Evolutionary conservation across 1,284 basidiomycete species (phyloP).

Genomic region (Mixia osmundae): DNA sequence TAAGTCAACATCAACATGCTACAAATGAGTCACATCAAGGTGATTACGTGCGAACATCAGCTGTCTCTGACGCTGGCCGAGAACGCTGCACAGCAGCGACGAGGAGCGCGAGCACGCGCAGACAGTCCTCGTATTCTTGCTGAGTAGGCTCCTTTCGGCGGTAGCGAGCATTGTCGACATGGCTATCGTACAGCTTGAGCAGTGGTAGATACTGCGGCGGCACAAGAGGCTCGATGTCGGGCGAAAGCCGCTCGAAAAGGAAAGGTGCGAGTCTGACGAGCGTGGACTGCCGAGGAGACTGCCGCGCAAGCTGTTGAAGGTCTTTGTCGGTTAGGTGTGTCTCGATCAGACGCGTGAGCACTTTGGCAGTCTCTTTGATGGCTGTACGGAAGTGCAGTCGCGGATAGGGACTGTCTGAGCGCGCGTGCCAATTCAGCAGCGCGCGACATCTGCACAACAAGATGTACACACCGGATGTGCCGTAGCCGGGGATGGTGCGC

Average conservation of each 20-base stretch:
- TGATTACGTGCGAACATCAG: too few relatives aligned
- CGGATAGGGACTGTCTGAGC: constrained; percentile 5
- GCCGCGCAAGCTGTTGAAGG: neutral
- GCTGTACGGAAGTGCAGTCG: constrained; percentile 10
- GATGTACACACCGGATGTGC: constrained; percentile 7
- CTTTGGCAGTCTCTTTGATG: constrained; percentile 10
- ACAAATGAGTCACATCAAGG: too few relatives aligned
- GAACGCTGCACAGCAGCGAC: constrained; percentile 4
- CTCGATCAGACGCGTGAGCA: too few relatives aligned
- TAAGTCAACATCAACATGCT: too few relatives aligned
- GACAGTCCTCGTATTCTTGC: constrained; percentile 9
- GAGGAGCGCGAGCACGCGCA: constrained; percentile 11
- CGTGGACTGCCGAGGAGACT: neutral
- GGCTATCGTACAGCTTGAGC: constrained; percentile 10
- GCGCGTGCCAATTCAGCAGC: too few relatives aligned
- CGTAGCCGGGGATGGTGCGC: constrained; percentile 11
- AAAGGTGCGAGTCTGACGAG: constrained; percentile 1
- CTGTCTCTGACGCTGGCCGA: too few relatives aligned
- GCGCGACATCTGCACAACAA: too few relatives aligned
- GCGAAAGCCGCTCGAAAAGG: constrained; percentile 1
- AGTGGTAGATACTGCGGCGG: constrained; percentile 9
- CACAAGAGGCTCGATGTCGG: constrained; percentile 3
- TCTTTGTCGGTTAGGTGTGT: neutral
- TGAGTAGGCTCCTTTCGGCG: constrained; percentile 9
- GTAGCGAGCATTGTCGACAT: constrained; percentile 9